phyloP scores from a whole-genome alignment of 805 yeast species.

The Spathaspora arborariae region DNA sequence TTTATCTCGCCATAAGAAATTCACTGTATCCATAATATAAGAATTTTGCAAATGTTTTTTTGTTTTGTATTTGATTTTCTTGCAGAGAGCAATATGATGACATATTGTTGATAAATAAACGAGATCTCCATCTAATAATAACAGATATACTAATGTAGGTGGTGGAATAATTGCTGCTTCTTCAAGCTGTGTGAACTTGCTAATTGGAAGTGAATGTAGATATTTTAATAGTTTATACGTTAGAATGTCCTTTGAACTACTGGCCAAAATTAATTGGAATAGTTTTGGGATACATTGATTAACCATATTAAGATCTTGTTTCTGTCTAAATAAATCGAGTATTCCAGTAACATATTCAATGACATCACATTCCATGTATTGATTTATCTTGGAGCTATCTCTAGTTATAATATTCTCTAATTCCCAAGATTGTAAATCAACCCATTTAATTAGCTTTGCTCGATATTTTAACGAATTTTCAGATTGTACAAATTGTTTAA shows the following conservation, averaged over 20 bases:
- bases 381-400: no score
- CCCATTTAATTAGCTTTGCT: slow-evolving; percentile 1
- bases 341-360: background rate
- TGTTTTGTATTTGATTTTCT: slow-evolving; percentile 25
- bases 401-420: slow-evolving; percentile 1
- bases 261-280: background rate
- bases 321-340: background rate
- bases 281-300: slow-evolving; percentile 4
- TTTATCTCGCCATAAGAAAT: slow-evolving; percentile 53
- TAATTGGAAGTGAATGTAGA: background rate
- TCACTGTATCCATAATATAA: slow-evolving; percentile 53
- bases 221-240: slow-evolving; percentile 2
- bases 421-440: background rate
- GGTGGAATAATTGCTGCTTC: slow-evolving; percentile 28
- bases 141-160: slow-evolving; percentile 32
- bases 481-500: slow-evolving; percentile 11
- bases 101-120: slow-evolving; percentile 43
- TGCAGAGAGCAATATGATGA: slow-evolving; percentile 42
- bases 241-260: background rate
- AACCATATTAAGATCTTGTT: background rate
- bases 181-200: background rate
- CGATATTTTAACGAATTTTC: background rate
- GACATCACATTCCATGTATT: slow-evolving; percentile 3
- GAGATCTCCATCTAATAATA: slow-evolving; percentile 43
- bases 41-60: slow-evolving; percentile 41